phyloP scores from a whole-genome alignment of 1,139 yeast genomes.

The Hansenula lynferdii region DNA sequence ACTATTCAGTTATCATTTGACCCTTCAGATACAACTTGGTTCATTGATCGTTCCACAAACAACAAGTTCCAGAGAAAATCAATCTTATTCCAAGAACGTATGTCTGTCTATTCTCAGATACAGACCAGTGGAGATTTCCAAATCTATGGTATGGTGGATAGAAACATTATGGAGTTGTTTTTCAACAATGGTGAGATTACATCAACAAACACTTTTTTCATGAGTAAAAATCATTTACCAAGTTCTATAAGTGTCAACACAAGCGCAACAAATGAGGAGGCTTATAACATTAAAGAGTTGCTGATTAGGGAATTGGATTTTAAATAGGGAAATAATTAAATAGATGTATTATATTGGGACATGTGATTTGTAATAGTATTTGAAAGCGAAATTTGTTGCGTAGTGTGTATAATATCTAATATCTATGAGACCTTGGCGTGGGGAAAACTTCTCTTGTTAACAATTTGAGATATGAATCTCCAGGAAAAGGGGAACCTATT shows the following conservation, averaged over 20 bases:
- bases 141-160: conserved; percentile 26
- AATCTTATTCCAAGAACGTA: conserved; percentile 17
- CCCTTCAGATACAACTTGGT: conserved; percentile 9
- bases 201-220: conserved; percentile 19
- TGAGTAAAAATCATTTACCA: conserved; percentile 14
- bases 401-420: too few relatives aligned
- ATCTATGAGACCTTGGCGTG: too few relatives aligned
- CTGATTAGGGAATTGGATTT: not conserved
- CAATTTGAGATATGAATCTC: too few relatives aligned
- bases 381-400: too few relatives aligned
- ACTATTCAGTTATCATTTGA: conserved; percentile 15
- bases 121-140: conserved; percentile 12
- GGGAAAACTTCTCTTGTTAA: too few relatives aligned
- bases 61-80: conserved; percentile 8
- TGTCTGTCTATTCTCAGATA: conserved; percentile 15
- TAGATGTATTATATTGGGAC: too few relatives aligned
- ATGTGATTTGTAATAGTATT: too few relatives aligned
- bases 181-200: not conserved
- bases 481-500: too few relatives aligned
- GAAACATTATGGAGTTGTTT: conserved; percentile 25
- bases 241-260: conserved; percentile 15
- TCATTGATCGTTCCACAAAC: conserved; percentile 13
- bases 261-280: conserved; percentile 26
- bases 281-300: not conserved
- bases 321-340: too few relatives aligned